Evolutionary conservation across 495 filamentous ascomycete species (phyloP).

Genomic region (Aspergillus nanangensis): DNA sequence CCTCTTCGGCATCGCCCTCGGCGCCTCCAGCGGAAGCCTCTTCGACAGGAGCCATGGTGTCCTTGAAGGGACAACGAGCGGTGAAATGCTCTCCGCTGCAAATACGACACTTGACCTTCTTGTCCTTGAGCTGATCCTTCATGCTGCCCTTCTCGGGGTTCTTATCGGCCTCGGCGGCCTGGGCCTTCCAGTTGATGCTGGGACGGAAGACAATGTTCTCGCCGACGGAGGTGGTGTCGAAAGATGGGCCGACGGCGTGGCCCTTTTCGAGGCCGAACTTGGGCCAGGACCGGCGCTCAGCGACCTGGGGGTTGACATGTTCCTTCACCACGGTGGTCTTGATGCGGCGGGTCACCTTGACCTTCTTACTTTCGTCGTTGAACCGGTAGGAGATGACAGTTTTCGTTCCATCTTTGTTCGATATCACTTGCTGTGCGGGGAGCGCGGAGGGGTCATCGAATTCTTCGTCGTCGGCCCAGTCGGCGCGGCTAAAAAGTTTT

Average conservation of each 20-base stretch:
- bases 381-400: slow-evolving; percentile 86
- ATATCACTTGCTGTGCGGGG: slow-evolving; percentile 78
- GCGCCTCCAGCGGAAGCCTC: slow-evolving; percentile 53
- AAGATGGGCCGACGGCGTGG: slow-evolving; percentile 60
- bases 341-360: slow-evolving; percentile 93
- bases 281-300: slow-evolving; percentile 82
- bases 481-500: slow-evolving; percentile 50
- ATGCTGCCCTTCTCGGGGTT: slow-evolving; percentile 66
- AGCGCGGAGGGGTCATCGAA: slow-evolving; percentile 78
- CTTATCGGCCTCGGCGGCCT: slow-evolving; percentile 78
- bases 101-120: slow-evolving; percentile 99
- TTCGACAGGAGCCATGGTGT: slow-evolving; percentile 73
- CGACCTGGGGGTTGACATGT: slow-evolving; percentile 92
- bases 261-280: slow-evolving; percentile 89
- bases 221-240: slow-evolving; percentile 87
- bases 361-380: slow-evolving; percentile 91
- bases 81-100: slow-evolving; percentile 99
- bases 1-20: slow-evolving; percentile 44
- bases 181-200: slow-evolving; percentile 83
- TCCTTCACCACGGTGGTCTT: slow-evolving; percentile 83
- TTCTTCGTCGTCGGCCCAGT: slow-evolving; percentile 98
- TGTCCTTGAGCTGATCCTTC: slow-evolving; percentile 92
- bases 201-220: slow-evolving; percentile 98
- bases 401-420: slow-evolving; percentile 97
- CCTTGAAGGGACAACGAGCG: slow-evolving; percentile 84